Percentiles rank a stretch among this genome's conserved stretches.
Evolutionary conservation across 225 moss, liverwort and hornwort genomes (phyloP).

Genomic region (Marchantia polymorpha): DNA sequence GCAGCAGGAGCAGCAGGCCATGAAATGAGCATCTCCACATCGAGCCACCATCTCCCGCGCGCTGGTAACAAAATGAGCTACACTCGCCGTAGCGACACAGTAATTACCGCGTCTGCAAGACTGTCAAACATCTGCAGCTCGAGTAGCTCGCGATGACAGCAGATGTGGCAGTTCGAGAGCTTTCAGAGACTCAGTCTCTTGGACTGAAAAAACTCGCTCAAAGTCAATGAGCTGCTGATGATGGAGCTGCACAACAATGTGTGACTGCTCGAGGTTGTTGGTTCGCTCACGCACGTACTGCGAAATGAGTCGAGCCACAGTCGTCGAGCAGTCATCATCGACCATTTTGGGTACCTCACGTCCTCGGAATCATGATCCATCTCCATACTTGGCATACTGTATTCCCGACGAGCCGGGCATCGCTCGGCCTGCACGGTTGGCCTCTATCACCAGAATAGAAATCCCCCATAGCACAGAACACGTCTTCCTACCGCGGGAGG

Average conservation of each 20-base stretch:
- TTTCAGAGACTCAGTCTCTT: not conserved
- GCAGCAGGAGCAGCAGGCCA: not conserved
- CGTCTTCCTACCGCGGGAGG: not conserved
- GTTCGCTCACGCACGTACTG: not conserved
- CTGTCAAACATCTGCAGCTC: not conserved
- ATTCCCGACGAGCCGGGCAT: not conserved
- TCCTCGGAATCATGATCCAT: not conserved
- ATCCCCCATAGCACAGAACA: not conserved
- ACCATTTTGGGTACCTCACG: not conserved
- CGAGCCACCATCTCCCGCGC: too few species aligned
- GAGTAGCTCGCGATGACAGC: not conserved
- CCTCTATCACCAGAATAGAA: not conserved
- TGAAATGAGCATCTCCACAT: not conserved
- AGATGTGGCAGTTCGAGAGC: not conserved
- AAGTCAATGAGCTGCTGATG: not conserved
- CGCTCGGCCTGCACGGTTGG: not conserved
- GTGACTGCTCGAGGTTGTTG: not conserved
- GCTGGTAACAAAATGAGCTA: too few species aligned
- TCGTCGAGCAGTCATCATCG: not conserved
- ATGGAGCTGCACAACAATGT: not conserved
- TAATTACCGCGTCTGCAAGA: not conserved
- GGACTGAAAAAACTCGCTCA: not conserved
- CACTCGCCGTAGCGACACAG: too few species aligned
- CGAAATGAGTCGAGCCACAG: not conserved
- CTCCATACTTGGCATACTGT: not conserved